Percentiles rank a stretch among this genome's conserved stretches.
Conservation (phyloP, 805 yeast genomes). For the Torulaspora indica region DNA sequence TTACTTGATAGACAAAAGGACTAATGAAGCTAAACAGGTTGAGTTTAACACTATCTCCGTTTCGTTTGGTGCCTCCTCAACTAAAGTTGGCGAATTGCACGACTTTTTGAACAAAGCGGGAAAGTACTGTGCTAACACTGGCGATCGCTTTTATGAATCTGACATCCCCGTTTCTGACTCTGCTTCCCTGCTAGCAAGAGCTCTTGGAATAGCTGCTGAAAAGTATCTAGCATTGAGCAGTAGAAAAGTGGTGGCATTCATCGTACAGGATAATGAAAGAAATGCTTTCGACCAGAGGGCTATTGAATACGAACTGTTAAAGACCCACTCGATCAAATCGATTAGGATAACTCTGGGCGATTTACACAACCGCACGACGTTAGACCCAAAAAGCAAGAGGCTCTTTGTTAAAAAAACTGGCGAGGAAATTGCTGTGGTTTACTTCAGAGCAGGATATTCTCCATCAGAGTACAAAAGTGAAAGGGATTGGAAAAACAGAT, state of each 20-base stretch:
- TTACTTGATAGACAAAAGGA: slow-evolving; percentile 58
- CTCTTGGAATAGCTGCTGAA: slow-evolving; percentile 60
- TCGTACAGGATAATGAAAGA: slow-evolving; percentile 80
- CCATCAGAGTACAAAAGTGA: slow-evolving; percentile 71
- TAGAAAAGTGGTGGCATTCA: slow-evolving; percentile 59
- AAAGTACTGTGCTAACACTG: slow-evolving; percentile 42
- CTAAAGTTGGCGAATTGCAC: slow-evolving; percentile 76
- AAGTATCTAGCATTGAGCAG: slow-evolving; percentile 42
- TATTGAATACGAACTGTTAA: slow-evolving; percentile 65
- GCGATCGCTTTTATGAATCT: slow-evolving; percentile 42
- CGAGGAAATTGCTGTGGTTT: slow-evolving; percentile 80
- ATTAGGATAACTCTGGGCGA: slow-evolving; percentile 65
- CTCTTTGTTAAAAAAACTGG: slow-evolving; percentile 50
- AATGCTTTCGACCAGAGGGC: slow-evolving; percentile 90
- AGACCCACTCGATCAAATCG: slow-evolving; percentile 52
- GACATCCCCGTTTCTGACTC: slow-evolving; percentile 66
- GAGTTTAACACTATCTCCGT: slow-evolving; percentile 96
- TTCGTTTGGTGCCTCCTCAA: slow-evolving; percentile 86
- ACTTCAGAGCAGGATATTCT: slow-evolving; percentile 84
- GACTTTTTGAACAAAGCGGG: slow-evolving; percentile 57
- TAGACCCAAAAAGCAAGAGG: slow-evolving; percentile 40
- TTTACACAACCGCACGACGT: slow-evolving; percentile 42
- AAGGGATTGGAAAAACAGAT: slow-evolving; percentile 73
- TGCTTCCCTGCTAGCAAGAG: slow-evolving; percentile 54
- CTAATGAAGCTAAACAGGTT: slow-evolving; percentile 70